Percentiles rank a stretch among this genome's conserved stretches.
These are phyloP conservation scores for Paraphaeosphaeria sporulosa DNA, from an alignment of 2,329 filamentous ascomycete species.

Conservation along the genomic window DNA sequence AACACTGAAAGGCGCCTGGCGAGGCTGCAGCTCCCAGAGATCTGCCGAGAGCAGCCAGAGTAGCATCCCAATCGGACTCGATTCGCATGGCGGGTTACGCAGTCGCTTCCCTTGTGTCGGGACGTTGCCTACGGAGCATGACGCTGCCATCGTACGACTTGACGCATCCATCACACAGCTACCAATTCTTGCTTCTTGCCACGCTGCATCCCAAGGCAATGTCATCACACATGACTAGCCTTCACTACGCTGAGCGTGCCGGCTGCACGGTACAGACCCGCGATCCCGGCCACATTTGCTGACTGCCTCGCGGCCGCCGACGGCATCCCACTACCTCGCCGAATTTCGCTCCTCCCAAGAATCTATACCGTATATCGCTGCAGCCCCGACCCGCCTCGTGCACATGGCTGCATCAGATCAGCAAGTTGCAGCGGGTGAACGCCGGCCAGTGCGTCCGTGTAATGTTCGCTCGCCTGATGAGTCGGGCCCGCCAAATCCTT, in stretches of 20 bases:
- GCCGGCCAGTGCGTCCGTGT: slow-evolving; percentile 12
- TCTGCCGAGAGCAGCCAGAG: background rate
- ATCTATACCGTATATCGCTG: slow-evolving; percentile 9
- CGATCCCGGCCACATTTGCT: slow-evolving; percentile 5
- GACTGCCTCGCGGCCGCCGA: slow-evolving; percentile 6
- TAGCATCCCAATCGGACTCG: background rate
- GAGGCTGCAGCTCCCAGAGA: slow-evolving; percentile 4
- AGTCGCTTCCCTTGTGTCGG: slow-evolving; percentile 4
- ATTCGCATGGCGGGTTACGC: background rate
- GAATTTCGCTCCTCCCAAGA: background rate
- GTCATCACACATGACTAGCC: slow-evolving; percentile 2
- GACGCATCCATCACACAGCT: too few relatives aligned
- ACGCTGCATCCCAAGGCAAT: background rate
- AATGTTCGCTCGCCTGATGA: background rate
- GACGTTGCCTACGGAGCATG: too few relatives aligned
- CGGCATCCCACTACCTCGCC: slow-evolving; percentile 7
- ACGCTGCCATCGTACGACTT: slow-evolving; percentile 7
- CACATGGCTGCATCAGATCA: slow-evolving; percentile 11
- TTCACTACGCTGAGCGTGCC: background rate
- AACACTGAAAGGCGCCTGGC: background rate
- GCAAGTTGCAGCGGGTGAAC: slow-evolving; percentile 11
- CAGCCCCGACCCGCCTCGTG: slow-evolving; percentile 8
- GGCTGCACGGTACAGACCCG: slow-evolving; percentile 5
- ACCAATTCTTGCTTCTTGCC: background rate
- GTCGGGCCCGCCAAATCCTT: slow-evolving; percentile 6